Conservation (phyloP, 73 alveolate genomes). For the Paramecium sexaurelia region DNA sequence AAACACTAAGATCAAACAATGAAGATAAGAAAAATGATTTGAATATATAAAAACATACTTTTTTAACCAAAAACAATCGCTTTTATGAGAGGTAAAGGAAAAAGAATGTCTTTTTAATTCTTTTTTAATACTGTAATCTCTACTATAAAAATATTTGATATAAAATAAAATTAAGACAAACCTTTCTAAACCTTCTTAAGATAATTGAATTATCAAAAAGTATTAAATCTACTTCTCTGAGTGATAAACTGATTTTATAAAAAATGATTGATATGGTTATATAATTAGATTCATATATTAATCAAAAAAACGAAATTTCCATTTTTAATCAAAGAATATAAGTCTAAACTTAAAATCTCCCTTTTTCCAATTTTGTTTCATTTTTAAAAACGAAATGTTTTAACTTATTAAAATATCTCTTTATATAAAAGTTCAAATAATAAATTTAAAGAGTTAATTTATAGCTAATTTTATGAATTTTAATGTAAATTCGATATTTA, state of each 20-base stretch:
- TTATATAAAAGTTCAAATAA: neutral
- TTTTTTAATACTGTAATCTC: constrained; percentile 62
- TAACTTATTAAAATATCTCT: constrained; percentile 35
- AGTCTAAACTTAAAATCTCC: constrained; percentile 97
- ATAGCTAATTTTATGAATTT: neutral
- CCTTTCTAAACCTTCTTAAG: too few relatives aligned
- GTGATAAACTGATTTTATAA: too few relatives aligned
- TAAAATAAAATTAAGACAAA: constrained; percentile 41
- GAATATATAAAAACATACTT: constrained; percentile 63
- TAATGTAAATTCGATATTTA: neutral
- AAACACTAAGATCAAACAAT: constrained; percentile 41
- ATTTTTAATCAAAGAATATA: constrained; percentile 93
- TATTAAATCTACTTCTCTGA: too few relatives aligned
- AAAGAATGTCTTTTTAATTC: constrained; percentile 58
- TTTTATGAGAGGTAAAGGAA: constrained; percentile 59
- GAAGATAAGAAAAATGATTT: constrained; percentile 60
- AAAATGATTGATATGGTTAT: constrained; percentile 1
- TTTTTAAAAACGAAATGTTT: too few relatives aligned
- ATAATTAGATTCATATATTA: neutral
- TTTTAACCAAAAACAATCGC: constrained; percentile 63
- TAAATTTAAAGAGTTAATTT: neutral
- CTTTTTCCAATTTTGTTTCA: constrained; percentile 93
- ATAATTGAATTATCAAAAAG: too few relatives aligned
- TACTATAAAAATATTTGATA: constrained; percentile 45
- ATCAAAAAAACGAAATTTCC: constrained; percentile 53